A percentile compares a stretch with the other conserved stretches of the same genome.
Conservation (phyloP, 345 rosid species). For the Orychophragmus violaceus region DNA sequence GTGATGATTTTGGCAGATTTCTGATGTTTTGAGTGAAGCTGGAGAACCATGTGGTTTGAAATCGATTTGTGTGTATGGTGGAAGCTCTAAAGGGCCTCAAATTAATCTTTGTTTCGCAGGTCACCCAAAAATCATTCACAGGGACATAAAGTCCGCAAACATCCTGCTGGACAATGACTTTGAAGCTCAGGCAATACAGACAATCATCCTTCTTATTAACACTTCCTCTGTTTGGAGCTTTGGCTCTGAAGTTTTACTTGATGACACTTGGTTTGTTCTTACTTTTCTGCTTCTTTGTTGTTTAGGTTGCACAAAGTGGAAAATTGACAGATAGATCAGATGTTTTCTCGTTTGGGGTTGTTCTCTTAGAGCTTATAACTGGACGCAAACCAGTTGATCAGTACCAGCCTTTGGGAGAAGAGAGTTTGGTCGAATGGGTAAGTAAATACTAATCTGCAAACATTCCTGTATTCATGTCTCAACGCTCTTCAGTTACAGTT, state of each 20-base stretch:
- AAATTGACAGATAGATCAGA: constrained; percentile 91
- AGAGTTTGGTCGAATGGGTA: no score
- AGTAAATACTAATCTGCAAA: no score
- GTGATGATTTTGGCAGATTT: no score
- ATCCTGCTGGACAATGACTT: constrained; percentile 68
- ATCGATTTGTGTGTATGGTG: no score
- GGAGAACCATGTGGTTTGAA: no score
- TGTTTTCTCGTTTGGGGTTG: constrained; percentile 91
- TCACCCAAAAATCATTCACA: constrained; percentile 86
- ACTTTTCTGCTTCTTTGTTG: neutral
- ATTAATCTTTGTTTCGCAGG: constrained; percentile 42
- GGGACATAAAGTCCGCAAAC: constrained; percentile 91
- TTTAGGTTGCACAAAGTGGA: constrained; percentile 91
- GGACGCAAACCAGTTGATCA: no score
- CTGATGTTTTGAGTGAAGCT: no score
- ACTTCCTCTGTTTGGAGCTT: neutral
- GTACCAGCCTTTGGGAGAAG: no score
- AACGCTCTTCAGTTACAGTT: neutral
- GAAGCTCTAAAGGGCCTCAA: no score
- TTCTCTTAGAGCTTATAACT: no score
- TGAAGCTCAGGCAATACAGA: constrained; percentile 65
- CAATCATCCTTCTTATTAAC: neutral
- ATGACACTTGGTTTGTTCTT: neutral
- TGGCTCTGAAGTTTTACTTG: neutral
- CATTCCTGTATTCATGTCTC: neutral